These are phyloP conservation scores for Camelina neglecta DNA, from an alignment of 345 rosid species.

Conservation along the genomic window DNA sequence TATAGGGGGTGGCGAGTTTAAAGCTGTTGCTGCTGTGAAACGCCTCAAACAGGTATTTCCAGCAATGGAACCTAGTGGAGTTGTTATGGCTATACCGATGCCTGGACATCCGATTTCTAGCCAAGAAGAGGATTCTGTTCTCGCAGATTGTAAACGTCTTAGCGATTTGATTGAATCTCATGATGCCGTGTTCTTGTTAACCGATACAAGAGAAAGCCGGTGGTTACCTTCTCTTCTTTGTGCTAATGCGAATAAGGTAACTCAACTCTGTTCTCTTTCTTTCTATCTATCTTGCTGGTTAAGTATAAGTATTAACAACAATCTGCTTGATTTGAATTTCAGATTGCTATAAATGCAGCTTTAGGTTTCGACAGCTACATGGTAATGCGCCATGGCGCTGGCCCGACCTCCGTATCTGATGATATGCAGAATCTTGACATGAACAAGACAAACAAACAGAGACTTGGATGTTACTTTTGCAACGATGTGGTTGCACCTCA, in stretches of 20 bases:
- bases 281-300: background rate
- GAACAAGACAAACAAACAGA: slow-evolving; percentile 50
- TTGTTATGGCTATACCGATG: slow-evolving; percentile 94
- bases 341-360: slow-evolving; percentile 92
- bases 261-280: slow-evolving; percentile 11
- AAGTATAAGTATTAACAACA: background rate
- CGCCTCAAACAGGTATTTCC: slow-evolving; percentile 88
- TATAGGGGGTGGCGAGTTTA: slow-evolving; percentile 78
- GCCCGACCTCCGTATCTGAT: slow-evolving; percentile 56
- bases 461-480: slow-evolving; percentile 98
- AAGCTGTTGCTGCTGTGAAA: slow-evolving; percentile 84
- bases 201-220: slow-evolving; percentile 98
- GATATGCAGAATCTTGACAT: slow-evolving; percentile 51
- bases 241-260: slow-evolving; percentile 83
- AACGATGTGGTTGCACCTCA: slow-evolving; percentile 96
- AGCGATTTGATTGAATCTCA: slow-evolving; percentile 75
- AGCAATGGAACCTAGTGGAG: slow-evolving; percentile 82
- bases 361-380: slow-evolving; percentile 95
- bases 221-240: slow-evolving; percentile 92
- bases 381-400: slow-evolving; percentile 99
- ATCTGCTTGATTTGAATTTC: slow-evolving; percentile 37
- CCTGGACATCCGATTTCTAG: slow-evolving; percentile 89
- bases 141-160: slow-evolving; percentile 73
- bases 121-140: slow-evolving; percentile 74
- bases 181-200: slow-evolving; percentile 88